Conservation (phyloP, 345 rosid genomes). For the Brassica incana region DNA sequence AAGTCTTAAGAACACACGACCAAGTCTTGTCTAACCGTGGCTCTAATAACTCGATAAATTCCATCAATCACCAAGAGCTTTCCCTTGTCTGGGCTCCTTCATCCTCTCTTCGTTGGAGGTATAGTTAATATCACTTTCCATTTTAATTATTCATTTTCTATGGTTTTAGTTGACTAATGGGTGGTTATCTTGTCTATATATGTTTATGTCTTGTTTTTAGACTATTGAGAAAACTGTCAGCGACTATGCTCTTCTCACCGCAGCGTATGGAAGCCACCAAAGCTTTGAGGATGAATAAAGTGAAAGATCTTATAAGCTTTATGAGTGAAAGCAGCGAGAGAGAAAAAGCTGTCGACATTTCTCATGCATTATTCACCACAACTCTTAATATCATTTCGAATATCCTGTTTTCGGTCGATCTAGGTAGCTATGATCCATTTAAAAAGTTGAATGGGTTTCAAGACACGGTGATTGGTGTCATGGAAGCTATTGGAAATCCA, state of each 20-base stretch:
- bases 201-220: slow-evolving; percentile 3
- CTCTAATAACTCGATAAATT: slow-evolving; percentile 20
- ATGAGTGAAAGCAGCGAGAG: slow-evolving; percentile 12
- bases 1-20: slow-evolving; percentile 39
- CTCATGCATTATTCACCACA: slow-evolving; percentile 9
- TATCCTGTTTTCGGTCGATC: not conserved
- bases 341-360: slow-evolving; percentile 16
- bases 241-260: slow-evolving; percentile 27
- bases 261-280: slow-evolving; percentile 30
- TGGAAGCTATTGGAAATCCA: slow-evolving; percentile 47
- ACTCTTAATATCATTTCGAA: not conserved
- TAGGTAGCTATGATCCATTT: slow-evolving; percentile 22
- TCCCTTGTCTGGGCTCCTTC: slow-evolving; percentile 35
- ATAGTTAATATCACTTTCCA: not conserved
- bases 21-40: slow-evolving; percentile 30
- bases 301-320: slow-evolving; percentile 8
- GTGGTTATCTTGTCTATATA: not conserved
- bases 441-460: slow-evolving; percentile 30
- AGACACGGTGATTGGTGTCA: slow-evolving; percentile 32
- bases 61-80: slow-evolving; percentile 23
- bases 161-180: not conserved
- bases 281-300: slow-evolving; percentile 2
- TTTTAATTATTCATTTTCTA: not conserved
- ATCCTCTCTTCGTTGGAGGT: slow-evolving; percentile 42
- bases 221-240: slow-evolving; percentile 22